Evolutionary conservation across 1,139 yeast species (phyloP).

Genomic region (Eremothecium sinecaudum): DNA sequence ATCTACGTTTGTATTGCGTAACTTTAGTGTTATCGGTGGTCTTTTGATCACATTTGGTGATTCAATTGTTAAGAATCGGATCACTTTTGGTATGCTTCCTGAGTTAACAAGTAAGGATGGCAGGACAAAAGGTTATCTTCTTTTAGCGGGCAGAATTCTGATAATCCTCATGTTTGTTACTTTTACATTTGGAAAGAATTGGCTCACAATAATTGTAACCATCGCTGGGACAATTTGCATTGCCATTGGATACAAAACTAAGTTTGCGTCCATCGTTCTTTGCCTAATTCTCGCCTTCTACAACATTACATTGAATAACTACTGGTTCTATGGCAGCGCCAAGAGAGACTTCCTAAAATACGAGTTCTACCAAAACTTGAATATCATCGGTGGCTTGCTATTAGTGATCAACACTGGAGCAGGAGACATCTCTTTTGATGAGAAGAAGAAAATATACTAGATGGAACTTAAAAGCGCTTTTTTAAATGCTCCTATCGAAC

Average conservation of each 20-base stretch:
- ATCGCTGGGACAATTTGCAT: slow-evolving; percentile 70
- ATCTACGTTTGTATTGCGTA: slow-evolving; percentile 71
- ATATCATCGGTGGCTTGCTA: slow-evolving; percentile 89
- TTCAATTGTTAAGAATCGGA: slow-evolving; percentile 72
- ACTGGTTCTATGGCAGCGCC: slow-evolving; percentile 67
- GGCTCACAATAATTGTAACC: slow-evolving; percentile 58
- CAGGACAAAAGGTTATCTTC: slow-evolving; percentile 75
- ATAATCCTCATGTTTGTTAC: slow-evolving; percentile 80
- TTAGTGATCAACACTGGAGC: slow-evolving; percentile 94
- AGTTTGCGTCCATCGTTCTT: slow-evolving; percentile 73
- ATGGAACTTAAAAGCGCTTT: too few relatives aligned
- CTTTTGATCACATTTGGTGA: slow-evolving; percentile 82
- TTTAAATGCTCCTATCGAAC: too few relatives aligned
- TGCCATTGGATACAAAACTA: slow-evolving; percentile 88
- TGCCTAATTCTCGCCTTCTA: slow-evolving; percentile 66
- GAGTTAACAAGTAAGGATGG: slow-evolving; percentile 60
- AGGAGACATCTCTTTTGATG: slow-evolving; percentile 87
- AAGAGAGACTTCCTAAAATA: slow-evolving; percentile 85
- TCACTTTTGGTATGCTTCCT: slow-evolving; percentile 84
- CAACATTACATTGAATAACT: slow-evolving; percentile 75
- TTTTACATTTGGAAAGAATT: slow-evolving; percentile 68
- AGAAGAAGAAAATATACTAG: slow-evolving; percentile 87
- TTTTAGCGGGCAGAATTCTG: slow-evolving; percentile 82
- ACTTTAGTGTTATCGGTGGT: slow-evolving; percentile 88
- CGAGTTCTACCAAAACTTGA: slow-evolving; percentile 89